Conservation (phyloP, 2,329 filamentous ascomycete species). For the Microsporum ferrugineum region DNA sequence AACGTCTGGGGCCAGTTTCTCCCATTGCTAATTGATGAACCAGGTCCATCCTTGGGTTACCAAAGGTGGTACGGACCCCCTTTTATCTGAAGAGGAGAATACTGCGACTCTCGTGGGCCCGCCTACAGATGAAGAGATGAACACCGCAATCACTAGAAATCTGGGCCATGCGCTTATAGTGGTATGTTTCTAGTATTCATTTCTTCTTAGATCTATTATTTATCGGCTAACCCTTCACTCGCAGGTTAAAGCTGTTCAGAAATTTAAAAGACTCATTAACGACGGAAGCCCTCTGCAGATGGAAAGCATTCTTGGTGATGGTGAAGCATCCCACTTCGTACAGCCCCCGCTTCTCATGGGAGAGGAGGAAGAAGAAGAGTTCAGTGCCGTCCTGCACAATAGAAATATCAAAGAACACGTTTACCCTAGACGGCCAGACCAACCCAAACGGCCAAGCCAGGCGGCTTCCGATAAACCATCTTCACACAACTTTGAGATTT, state of each 20-base stretch:
- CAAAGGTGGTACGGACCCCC: conserved; percentile 59
- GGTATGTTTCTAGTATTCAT: conserved; percentile 34
- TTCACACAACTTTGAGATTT: neutral
- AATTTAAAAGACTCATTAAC: conserved; percentile 67
- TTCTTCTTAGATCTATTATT: neutral
- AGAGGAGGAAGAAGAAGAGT: conserved; percentile 26
- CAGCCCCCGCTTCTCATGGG: conserved; percentile 46
- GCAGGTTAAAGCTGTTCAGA: conserved; percentile 79
- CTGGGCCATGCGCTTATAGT: conserved; percentile 79
- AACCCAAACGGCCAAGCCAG: neutral
- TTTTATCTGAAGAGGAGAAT: conserved; percentile 76
- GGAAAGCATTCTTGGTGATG: conserved; percentile 49
- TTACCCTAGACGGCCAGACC: neutral
- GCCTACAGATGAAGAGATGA: conserved; percentile 82
- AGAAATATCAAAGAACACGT: neutral
- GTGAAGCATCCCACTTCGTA: conserved; percentile 43
- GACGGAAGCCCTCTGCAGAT: conserved; percentile 43
- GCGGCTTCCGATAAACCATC: conserved; percentile 7
- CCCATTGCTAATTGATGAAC: conserved; percentile 8
- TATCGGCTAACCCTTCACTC: neutral
- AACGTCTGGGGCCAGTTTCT: neutral
- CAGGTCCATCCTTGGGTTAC: conserved; percentile 93
- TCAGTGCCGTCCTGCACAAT: conserved; percentile 17
- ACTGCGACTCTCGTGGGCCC: conserved; percentile 66
- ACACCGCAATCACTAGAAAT: conserved; percentile 78